Conservation (phyloP, 2,329 filamentous ascomycete genomes). For the Podosphaera aphanis region DNA sequence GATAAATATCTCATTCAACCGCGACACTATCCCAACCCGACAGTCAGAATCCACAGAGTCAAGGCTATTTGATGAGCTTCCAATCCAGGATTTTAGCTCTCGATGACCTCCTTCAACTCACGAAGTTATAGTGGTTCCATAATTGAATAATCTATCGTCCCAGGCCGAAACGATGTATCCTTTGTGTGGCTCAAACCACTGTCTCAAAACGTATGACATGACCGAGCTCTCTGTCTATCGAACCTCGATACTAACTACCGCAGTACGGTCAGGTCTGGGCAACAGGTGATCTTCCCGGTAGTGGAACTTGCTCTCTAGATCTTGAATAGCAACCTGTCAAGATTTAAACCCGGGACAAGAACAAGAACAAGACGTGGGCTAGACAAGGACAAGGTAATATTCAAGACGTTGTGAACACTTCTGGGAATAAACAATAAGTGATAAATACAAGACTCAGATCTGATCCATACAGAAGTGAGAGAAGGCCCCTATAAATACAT, state of each 20-base stretch:
- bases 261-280: neutral
- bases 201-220: neutral
- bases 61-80: neutral
- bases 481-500: no score
- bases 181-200: neutral
- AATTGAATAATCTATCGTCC: neutral
- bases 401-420: no score
- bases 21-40: neutral
- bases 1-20: neutral
- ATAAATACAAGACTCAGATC: no score
- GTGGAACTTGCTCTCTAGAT: neutral
- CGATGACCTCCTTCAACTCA: neutral
- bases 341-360: no score
- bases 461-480: no score
- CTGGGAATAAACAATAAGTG: no score
- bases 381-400: no score
- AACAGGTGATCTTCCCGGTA: neutral
- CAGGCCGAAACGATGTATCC: neutral
- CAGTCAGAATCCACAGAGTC: neutral
- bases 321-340: neutral
- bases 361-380: no score
- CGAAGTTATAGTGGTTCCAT: neutral
- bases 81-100: neutral
- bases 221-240: neutral
- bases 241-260: neutral